Evolutionary conservation across 163 green algal species (phyloP).

Genomic region (Chlamydomonas reinhardtii): DNA sequence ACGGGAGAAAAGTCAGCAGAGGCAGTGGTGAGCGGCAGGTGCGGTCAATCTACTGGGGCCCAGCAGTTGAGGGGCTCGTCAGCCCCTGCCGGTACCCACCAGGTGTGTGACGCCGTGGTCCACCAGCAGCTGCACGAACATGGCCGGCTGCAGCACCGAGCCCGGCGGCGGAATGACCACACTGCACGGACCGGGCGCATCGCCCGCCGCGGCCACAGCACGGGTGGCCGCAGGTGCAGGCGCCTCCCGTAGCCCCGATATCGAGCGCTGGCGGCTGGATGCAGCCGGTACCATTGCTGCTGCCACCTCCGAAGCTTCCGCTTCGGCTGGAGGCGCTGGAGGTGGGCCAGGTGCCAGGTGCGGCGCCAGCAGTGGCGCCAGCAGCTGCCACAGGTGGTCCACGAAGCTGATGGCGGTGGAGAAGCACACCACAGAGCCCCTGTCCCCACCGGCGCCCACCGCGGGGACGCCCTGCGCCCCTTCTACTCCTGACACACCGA

Average conservation of each 20-base stretch:
- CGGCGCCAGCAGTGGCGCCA: constrained; percentile 16
- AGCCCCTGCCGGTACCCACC: constrained; percentile 2
- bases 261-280: too few relatives aligned
- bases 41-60: too few relatives aligned
- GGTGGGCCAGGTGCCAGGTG: too few relatives aligned
- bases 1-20: too few relatives aligned
- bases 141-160: constrained; percentile 10
- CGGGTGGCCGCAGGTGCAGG: too few relatives aligned
- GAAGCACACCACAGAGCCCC: constrained; percentile 36
- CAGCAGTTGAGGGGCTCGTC: too few relatives aligned
- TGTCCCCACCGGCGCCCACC: not conserved
- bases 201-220: not conserved
- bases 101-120: constrained; percentile 14
- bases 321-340: too few relatives aligned
- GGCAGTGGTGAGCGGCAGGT: not conserved
- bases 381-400: constrained; percentile 51
- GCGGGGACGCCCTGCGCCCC: not conserved
- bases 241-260: too few relatives aligned
- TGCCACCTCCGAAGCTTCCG: too few relatives aligned
- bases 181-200: not conserved
- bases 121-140: constrained; percentile 28
- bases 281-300: too few relatives aligned
- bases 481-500: not conserved
- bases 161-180: not conserved
- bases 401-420: constrained; percentile 38